Percentiles rank a stretch among this genome's conserved stretches.
Evolutionary conservation across 2,329 filamentous ascomycete species (phyloP).

Genomic region (Penicillium sp.): DNA sequence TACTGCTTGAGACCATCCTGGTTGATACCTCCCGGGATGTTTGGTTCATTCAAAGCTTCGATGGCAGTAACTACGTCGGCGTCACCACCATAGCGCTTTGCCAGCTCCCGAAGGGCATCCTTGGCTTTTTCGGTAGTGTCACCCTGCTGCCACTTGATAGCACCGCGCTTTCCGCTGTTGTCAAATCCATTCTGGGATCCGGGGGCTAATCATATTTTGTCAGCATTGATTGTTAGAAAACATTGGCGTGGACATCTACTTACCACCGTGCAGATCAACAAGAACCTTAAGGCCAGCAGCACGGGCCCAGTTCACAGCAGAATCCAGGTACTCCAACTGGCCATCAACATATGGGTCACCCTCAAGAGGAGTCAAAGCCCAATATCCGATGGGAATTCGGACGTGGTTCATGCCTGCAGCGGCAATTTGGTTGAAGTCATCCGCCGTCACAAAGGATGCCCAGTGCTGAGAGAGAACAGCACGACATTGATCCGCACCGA

Average conservation of each 20-base stretch:
- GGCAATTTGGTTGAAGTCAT: constrained; percentile 62
- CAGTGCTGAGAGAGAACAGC: constrained; percentile 60
- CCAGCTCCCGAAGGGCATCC: constrained; percentile 61
- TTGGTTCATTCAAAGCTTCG: constrained; percentile 51
- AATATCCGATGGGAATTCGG: constrained; percentile 69
- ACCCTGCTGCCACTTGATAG: constrained; percentile 45
- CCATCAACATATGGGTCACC: constrained; percentile 67
- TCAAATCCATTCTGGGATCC: constrained; percentile 71
- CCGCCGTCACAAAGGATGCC: constrained; percentile 60
- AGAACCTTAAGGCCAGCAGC: constrained; percentile 64
- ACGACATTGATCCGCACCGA: constrained; percentile 55
- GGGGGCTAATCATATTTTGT: constrained; percentile 47
- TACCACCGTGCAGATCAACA: constrained; percentile 70
- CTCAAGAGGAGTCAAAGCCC: constrained; percentile 59
- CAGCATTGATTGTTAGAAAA: not conserved
- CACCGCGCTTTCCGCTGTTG: constrained; percentile 60
- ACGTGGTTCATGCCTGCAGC: constrained; percentile 64
- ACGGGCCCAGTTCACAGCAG: constrained; percentile 63
- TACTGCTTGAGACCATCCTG: constrained; percentile 55
- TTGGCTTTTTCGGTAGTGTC: constrained; percentile 47
- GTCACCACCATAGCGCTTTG: constrained; percentile 60
- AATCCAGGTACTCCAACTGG: constrained; percentile 61
- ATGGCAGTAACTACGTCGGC: constrained; percentile 63
- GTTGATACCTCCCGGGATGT: constrained; percentile 44
- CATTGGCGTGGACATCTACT: constrained; percentile 25